Evolutionary conservation across 1,284 basidiomycete species (phyloP).

Genomic region (Trichosporon faecale): DNA sequence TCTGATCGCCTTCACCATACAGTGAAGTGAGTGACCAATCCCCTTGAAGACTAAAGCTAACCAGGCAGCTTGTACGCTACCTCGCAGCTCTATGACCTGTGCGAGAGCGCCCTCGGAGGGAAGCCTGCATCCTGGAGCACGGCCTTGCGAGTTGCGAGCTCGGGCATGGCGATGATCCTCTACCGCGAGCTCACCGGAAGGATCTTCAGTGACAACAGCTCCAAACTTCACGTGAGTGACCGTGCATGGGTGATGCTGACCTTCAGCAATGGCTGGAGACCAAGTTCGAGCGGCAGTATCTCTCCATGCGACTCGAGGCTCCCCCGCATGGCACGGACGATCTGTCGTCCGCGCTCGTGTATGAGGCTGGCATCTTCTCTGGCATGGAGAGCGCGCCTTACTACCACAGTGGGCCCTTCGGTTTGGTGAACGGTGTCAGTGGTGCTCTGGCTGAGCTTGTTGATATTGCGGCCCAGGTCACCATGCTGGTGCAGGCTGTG

Average conservation of each 20-base stretch:
- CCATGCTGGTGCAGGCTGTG: constrained; percentile 14
- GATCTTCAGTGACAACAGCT: constrained; percentile 1
- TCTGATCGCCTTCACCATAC: constrained; percentile 7
- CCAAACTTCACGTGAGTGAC: constrained; percentile 1
- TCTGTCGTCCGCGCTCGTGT: constrained; percentile 65
- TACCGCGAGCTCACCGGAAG: neutral
- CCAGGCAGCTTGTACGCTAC: constrained; percentile 12
- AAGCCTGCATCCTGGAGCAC: constrained; percentile 11
- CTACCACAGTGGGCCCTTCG: constrained; percentile 16
- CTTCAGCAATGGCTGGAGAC: constrained; percentile 65
- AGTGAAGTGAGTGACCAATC: neutral
- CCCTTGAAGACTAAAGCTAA: neutral
- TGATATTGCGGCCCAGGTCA: constrained; percentile 8
- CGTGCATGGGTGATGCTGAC: neutral
- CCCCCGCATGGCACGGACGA: constrained; percentile 72
- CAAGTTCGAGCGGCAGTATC: constrained; percentile 69
- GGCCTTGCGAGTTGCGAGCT: constrained; percentile 11
- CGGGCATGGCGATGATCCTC: neutral
- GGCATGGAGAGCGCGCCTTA: constrained; percentile 24
- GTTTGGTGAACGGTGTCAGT: constrained; percentile 14
- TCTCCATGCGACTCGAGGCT: constrained; percentile 68
- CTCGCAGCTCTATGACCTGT: constrained; percentile 15
- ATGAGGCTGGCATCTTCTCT: constrained; percentile 61
- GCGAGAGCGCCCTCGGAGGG: constrained; percentile 6
- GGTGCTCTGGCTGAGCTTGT: constrained; percentile 8